Conservation (phyloP, 179 eudicot species). For the Drosera spatulata region DNA sequence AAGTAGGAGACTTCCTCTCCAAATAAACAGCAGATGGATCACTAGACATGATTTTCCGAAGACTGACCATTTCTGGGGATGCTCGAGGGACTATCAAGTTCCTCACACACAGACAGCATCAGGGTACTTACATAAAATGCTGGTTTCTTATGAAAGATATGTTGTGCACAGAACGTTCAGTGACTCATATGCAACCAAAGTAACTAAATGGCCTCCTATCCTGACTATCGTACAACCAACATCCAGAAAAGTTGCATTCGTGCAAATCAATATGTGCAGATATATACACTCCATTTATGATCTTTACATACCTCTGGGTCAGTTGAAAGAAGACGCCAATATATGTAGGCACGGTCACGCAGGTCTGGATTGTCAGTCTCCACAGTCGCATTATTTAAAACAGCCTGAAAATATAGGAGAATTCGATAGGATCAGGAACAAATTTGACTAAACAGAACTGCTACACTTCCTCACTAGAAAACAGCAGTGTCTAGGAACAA, state of each 20-base stretch:
- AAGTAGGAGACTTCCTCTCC: too few species aligned
- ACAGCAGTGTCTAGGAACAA: neutral
- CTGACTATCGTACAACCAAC: neutral
- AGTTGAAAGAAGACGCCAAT: slow-evolving; percentile 98
- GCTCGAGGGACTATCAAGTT: neutral
- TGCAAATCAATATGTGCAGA: neutral
- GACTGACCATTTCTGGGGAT: too few species aligned
- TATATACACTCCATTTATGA: neutral
- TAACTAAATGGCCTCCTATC: neutral
- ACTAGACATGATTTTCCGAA: too few species aligned
- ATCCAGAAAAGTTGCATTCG: neutral
- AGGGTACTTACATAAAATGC: neutral
- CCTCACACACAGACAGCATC: neutral
- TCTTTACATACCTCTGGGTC: slow-evolving; percentile 77
- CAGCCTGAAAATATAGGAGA: slow-evolving; percentile 41
- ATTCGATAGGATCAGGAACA: neutral
- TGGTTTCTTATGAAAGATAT: neutral
- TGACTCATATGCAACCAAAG: neutral
- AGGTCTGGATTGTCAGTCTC: slow-evolving; percentile 99
- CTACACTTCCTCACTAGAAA: neutral
- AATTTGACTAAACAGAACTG: neutral
- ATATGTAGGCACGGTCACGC: slow-evolving; percentile 97
- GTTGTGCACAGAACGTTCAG: neutral
- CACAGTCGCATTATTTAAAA: slow-evolving; percentile 93
- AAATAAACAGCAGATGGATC: too few species aligned